Conservation (phyloP, 139 green algal genomes). For the Micractinium sp. region DNA sequence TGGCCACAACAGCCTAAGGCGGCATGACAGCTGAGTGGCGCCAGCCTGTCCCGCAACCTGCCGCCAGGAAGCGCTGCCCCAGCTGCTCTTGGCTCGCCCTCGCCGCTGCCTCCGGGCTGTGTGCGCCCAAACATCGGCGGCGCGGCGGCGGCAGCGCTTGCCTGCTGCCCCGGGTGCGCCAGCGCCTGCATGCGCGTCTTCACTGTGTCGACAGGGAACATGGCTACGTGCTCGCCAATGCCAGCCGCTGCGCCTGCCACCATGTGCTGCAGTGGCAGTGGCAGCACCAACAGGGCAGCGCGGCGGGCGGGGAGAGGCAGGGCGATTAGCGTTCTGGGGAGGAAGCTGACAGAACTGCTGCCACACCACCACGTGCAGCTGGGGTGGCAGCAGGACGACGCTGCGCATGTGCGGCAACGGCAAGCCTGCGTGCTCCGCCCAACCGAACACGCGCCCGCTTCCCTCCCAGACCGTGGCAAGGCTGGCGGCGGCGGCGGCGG, state of each 20-base stretch:
- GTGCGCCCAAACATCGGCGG: too few species aligned
- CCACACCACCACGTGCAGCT: not conserved
- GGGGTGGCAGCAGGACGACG: not conserved
- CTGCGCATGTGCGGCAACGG: too few species aligned
- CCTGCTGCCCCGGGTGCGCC: constrained; percentile 84
- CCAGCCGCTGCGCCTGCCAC: constrained; percentile 87
- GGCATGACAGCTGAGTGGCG: not conserved
- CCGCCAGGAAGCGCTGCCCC: not conserved
- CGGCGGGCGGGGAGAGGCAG: too few species aligned
- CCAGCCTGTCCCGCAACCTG: too few species aligned
- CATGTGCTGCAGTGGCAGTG: constrained; percentile 79
- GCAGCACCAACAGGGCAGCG: not conserved
- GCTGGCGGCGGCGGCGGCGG: not conserved
- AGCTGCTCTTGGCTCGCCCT: too few species aligned
- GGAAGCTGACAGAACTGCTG: too few species aligned
- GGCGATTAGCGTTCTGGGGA: not conserved
- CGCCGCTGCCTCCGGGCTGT: too few species aligned
- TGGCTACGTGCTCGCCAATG: constrained; percentile 93
- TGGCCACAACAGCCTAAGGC: too few species aligned
- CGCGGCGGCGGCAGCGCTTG: too few species aligned
- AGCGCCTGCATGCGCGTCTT: constrained; percentile 98
- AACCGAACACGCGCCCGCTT: too few species aligned
- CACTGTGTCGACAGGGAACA: constrained; percentile 98
- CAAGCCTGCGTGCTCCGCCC: too few species aligned
- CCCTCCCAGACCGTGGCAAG: too few species aligned